phyloP scores from a whole-genome alignment of 83 land plant genomes.

The Thuja plicata region DNA sequence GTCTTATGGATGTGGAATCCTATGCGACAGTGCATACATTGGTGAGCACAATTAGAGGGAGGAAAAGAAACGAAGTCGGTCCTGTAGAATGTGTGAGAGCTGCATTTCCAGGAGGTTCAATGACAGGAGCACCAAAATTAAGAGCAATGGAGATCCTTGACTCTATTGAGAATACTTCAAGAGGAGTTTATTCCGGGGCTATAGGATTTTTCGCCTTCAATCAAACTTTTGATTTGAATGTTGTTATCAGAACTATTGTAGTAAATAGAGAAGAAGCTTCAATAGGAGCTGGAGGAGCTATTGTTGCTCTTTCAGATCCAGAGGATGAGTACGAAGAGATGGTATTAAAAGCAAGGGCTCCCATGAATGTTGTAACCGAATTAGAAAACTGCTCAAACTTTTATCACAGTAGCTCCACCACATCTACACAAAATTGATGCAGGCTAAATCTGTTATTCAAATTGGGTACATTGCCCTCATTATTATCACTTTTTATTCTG shows the following conservation, averaged over 20 bases:
- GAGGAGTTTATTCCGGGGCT: conserved; percentile 92
- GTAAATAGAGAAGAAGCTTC: conserved; percentile 75
- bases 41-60: conserved; percentile 90
- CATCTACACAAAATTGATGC: background rate
- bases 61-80: conserved; percentile 53
- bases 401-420: background rate
- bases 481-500: background rate
- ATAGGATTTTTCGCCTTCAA: conserved; percentile 91
- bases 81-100: conserved; percentile 87
- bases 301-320: conserved; percentile 81
- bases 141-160: conserved; percentile 94
- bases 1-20: conserved; percentile 90
- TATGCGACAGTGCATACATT: conserved; percentile 97
- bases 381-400: conserved; percentile 22
- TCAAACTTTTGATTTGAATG: conserved; percentile 89
- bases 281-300: conserved; percentile 97
- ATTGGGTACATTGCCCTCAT: background rate
- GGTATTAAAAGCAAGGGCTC: conserved; percentile 85
- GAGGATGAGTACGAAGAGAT: conserved; percentile 89
- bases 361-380: conserved; percentile 45
- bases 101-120: conserved; percentile 99
- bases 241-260: conserved; percentile 90
- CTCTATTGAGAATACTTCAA: conserved; percentile 67
- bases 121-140: conserved; percentile 98
- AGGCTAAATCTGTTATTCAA: background rate